Evolutionary conservation across 2,329 filamentous ascomycete species (phyloP), one percentile per base, ranked within the genome.

Genomic region (Penicillium sp.): DNA sequence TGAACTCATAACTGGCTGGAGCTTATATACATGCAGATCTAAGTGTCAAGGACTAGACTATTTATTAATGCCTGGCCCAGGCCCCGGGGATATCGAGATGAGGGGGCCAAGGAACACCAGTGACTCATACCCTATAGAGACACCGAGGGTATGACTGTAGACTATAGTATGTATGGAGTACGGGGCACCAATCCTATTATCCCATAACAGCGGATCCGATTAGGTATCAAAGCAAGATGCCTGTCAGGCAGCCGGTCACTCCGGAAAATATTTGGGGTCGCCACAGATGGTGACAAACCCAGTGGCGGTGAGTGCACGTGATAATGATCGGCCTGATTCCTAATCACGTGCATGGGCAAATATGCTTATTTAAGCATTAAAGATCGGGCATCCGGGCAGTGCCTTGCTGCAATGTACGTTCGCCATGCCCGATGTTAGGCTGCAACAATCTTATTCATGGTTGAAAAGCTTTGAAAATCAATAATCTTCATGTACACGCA

Each of bases 1-100:
- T 30, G 22, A 35, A 46, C 31, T 52, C 38, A 55, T 52, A 22
- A 38, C 46, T 47, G 47, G 17, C 46, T 45, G 36, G 38, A 37
- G 41, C 33, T 55, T 49, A 51, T 55, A 61, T 57, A 42, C 8
- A 61, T 61, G 57, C 50, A 57, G 25, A 44, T 50, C 14, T 25
- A 40, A 38, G 33, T 31, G 30, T 31, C 30, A 31, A 31, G 53
- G 52, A 19, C 38, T 43, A 30, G 16, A 25, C 41, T 35, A 19
- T 44, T 31, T 45, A 33, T 51, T 51, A 51, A 55, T 55, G 17
- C 31, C 12, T 33, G 12, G 11, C 28, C 17, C 31, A n/a, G 49
- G 33, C 19, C 5, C 19, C 11, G n/a, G n/a, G n/a, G n/a, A n/a
- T 22, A 33, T 17, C 10, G 22, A 17, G 43, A 33, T 35, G 30